phyloP scores from a whole-genome alignment of 257 asterid genomes.

The Salvia hispanica region DNA sequence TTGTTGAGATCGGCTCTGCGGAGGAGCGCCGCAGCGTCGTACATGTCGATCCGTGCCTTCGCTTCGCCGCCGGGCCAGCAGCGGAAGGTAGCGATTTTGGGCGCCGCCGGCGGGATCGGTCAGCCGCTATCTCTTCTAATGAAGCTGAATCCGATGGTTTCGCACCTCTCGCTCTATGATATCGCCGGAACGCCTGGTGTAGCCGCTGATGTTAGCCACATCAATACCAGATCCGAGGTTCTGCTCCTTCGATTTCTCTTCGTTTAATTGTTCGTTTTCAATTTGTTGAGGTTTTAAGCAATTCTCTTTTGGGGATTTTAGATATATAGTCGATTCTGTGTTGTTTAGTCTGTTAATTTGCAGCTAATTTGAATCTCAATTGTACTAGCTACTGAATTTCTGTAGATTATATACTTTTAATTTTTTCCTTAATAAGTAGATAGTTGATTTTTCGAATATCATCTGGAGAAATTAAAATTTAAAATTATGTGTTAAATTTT shows the following conservation, averaged over 20 bases:
- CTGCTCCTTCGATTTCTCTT: background rate
- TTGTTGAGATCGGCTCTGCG: slow-evolving; percentile 62
- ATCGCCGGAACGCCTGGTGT: slow-evolving; percentile 90
- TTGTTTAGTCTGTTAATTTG: background rate
- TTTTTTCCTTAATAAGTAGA: no score
- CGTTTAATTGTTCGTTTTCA: background rate
- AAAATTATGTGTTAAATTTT: no score
- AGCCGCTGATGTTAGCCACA: slow-evolving; percentile 89
- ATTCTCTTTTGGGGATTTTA: background rate
- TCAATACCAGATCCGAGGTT: slow-evolving; percentile 91
- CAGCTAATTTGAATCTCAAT: no score
- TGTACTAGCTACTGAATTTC: no score
- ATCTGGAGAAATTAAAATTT: no score
- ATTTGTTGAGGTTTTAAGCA: no score
- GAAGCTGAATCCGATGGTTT: slow-evolving; percentile 84
- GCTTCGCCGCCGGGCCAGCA: slow-evolving; percentile 62
- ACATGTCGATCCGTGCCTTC: slow-evolving; percentile 46
- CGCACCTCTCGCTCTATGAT: slow-evolving; percentile 77
- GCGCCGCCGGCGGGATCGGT: slow-evolving; percentile 95
- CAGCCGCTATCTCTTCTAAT: slow-evolving; percentile 82
- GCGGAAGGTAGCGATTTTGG: slow-evolving; percentile 72
- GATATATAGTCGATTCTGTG: background rate
- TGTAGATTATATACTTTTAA: no score
- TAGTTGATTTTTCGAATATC: no score
- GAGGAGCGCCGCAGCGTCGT: slow-evolving; percentile 48